Evolutionary conservation across 2,329 filamentous ascomycete genomes (phyloP), one percentile per base, ranked within the genome.

Genomic region (Exophiala phaeomuriformis): DNA sequence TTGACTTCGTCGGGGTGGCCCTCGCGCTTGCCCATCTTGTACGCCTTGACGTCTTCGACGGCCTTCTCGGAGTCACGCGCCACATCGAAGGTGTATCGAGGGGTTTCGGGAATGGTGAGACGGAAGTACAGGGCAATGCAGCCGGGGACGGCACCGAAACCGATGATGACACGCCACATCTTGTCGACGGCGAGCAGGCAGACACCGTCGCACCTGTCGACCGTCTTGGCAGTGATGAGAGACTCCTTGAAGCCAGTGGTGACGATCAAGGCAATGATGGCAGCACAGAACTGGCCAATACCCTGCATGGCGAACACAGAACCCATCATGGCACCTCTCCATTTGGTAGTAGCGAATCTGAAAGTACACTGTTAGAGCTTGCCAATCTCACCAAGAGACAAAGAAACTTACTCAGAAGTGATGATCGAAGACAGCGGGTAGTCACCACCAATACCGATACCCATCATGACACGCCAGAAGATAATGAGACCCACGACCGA

Each of bases 261-360:
- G 52, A 86, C 79, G 64, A 90, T 86, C 44, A 93, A 75, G 68
- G 88, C 85, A 58, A 93, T 76, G 31, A 91, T 79, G 44, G 86
- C 86, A 46, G 85, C 87, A 29, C 75, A 76, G 51, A 93, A 82
- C 69, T 93, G 88, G 19, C 88, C 88, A 48, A 93, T 78, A 60
- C 88, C 87, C 68, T 94, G 88, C 86, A 90, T 91, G 61, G 87
- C 86, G 65, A 93, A 93, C 50, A 93, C 88, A 10, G 86, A 78
- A 33, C 82, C 86, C 84, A 94, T 90, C 84, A 93, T 93, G 60
- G 86, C 86, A 61, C 87, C 88, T 69, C 88, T 76, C 83, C 86
- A 90, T 70, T 85, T 89, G 49, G 87, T 91, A 3, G 85, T 90
- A 7, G 88, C 86, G 64, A 93, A 93, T 63, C 80, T 41, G 6